Evolutionary conservation across 768 basidiomycete species (phyloP), one percentile per base, ranked within the genome.

Genomic region (Collybia nuda): DNA sequence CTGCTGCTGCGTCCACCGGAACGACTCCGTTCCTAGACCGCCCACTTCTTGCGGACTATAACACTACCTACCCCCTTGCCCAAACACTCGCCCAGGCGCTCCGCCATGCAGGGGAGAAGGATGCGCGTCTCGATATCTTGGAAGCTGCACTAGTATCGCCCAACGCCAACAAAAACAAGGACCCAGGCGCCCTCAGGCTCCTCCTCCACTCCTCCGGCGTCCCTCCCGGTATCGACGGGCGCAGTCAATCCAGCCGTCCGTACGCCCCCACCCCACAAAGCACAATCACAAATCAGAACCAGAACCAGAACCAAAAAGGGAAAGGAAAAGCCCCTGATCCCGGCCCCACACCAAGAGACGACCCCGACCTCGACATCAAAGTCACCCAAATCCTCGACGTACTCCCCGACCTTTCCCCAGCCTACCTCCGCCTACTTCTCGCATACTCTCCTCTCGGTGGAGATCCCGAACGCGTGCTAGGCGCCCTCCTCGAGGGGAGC

Each of bases 351-450:
- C 39, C 47, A 11, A 24, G 42, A 40, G 38, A 48, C n/a, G 74
- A 81, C 48, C 65, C 67, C 18, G 75, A 76, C 54, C 61, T 86
- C 17, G 84, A 88, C 47, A 47, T 78, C 19, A 78, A 84, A 44
- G 71, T 88, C 22, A 72, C 79, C 0, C 86, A 91, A 57, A 82
- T 93, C 9, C 74, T 89, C 11, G 90, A 90, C 55, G 82, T 93
- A 53, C 71, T 94, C 29, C 88, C 90, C 0, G 78, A 89, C 38
- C 69, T 80, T 22, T 64, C 78, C 0, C 70, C 77, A 0, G 59
- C 61, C 2, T 88, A 92, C 57, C 69, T 93, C 44, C 77, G 77
- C 29, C 75, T 73, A 17, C 68, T 90, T 17, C 74, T 93, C 11
- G 49, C 55, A 11, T 76, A 80, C 48, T 65, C 74, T 19, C 65